These are phyloP conservation scores for Claviceps quebecensis DNA, from an alignment of 2,329 filamentous ascomycete species.

Conservation along the genomic window DNA sequence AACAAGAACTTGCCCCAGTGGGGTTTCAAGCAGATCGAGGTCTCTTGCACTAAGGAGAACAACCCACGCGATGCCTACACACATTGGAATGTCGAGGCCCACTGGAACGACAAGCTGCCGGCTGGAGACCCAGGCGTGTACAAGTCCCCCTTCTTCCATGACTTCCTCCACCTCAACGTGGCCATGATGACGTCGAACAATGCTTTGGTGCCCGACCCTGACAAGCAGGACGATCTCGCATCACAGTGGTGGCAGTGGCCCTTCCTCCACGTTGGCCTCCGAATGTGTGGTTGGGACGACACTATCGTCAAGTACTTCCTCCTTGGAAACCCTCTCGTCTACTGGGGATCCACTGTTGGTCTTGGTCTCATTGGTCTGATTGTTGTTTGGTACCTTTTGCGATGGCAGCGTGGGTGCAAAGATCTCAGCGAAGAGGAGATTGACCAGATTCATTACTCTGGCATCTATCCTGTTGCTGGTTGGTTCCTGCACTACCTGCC, in stretches of 20 bases:
- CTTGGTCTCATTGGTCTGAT: slow-evolving; percentile 60
- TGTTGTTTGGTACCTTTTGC: slow-evolving; percentile 70
- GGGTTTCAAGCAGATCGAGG: slow-evolving; percentile 99
- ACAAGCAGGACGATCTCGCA: slow-evolving; percentile 96
- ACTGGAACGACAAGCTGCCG: slow-evolving; percentile 85
- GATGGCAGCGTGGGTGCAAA: slow-evolving; percentile 89
- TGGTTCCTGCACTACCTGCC: slow-evolving; percentile 96
- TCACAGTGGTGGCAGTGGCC: slow-evolving; percentile 99
- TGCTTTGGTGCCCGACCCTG: slow-evolving; percentile 88
- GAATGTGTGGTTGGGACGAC: slow-evolving; percentile 98
- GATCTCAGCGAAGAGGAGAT: slow-evolving; percentile 71
- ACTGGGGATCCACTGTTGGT: slow-evolving; percentile 81
- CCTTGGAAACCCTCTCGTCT: slow-evolving; percentile 88
- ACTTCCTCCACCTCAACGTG: slow-evolving; percentile 95
- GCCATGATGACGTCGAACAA: slow-evolving; percentile 99
- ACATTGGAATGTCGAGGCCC: slow-evolving; percentile 97
- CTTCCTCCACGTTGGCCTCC: slow-evolving; percentile 81
- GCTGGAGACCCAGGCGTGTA: slow-evolving; percentile 80
- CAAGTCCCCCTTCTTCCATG: slow-evolving; percentile 92
- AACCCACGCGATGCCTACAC: slow-evolving; percentile 88
- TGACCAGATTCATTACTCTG: slow-evolving; percentile 89
- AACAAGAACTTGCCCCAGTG: slow-evolving; percentile 96
- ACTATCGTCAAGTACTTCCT: slow-evolving; percentile 95
- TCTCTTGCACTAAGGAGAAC: slow-evolving; percentile 86
- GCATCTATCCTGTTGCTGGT: slow-evolving; percentile 77